Evolutionary conservation across 192 early-diverging fungal species (phyloP).

Genomic region (Ambispora gerdemannii): DNA sequence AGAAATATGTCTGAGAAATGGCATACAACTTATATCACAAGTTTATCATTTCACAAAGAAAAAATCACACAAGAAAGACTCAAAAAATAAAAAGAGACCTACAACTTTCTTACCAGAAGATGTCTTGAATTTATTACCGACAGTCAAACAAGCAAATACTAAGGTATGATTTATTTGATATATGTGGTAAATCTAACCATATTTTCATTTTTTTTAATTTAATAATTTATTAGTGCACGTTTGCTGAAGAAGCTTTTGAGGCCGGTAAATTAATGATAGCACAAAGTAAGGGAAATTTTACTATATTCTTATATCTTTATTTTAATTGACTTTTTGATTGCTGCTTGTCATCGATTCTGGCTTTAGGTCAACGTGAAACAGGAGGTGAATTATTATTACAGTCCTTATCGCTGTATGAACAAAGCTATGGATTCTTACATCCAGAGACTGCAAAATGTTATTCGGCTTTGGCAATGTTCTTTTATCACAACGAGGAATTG

Average conservation of each 20-base stretch:
- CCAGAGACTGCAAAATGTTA: conserved; percentile 86
- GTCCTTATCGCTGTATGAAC: conserved; percentile 85
- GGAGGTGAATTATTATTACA: conserved; percentile 83
- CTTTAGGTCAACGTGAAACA: conserved; percentile 59
- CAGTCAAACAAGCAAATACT: conserved; percentile 67
- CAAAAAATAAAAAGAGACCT: conserved; percentile 51
- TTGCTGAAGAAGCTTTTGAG: conserved; percentile 90
- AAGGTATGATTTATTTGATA: conserved; percentile 30
- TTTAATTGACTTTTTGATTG: background rate
- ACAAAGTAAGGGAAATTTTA: conserved; percentile 45
- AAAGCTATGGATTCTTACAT: conserved; percentile 89
- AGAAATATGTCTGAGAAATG: conserved; percentile 78
- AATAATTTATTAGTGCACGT: conserved; percentile 45
- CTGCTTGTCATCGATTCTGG: background rate
- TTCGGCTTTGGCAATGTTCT: conserved; percentile 75
- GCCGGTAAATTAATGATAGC: conserved; percentile 75
- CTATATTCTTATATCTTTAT: background rate
- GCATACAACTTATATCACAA: conserved; percentile 79
- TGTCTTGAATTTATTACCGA: conserved; percentile 68
- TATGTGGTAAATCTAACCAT: background rate
- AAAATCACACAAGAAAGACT: conserved; percentile 37
- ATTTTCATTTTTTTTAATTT: background rate
- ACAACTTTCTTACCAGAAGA: conserved; percentile 63
- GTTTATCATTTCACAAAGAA: conserved; percentile 68
- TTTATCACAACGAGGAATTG: conserved; percentile 66